These are phyloP conservation scores for Aspergillus jensenii DNA, from an alignment of 2,329 filamentous ascomycete species.

Conservation along the genomic window DNA sequence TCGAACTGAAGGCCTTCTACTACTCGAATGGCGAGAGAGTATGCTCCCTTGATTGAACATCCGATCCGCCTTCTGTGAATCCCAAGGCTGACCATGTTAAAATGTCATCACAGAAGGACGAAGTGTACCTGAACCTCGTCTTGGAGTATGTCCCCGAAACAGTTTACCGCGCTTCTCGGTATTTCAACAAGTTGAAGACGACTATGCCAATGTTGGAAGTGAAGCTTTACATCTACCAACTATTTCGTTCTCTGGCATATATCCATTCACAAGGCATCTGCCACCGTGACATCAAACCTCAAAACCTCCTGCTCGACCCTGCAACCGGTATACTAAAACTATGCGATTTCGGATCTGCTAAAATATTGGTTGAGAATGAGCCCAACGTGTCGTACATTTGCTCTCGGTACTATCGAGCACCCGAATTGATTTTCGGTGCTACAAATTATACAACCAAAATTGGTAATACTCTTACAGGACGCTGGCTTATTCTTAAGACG, in stretches of 20 bases:
- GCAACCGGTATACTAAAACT: slow-evolving; percentile 90
- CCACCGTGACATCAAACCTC: slow-evolving; percentile 98
- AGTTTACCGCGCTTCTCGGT: slow-evolving; percentile 94
- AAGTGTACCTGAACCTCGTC: slow-evolving; percentile 97
- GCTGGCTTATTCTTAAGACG: neutral
- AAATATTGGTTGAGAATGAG: slow-evolving; percentile 98
- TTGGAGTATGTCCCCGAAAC: slow-evolving; percentile 98
- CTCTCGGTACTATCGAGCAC: slow-evolving; percentile 96
- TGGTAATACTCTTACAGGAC: slow-evolving; percentile 61
- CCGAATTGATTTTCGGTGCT: slow-evolving; percentile 96
- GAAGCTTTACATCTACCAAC: slow-evolving; percentile 99
- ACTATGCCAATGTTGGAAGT: slow-evolving; percentile 99
- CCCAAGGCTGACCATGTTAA: slow-evolving; percentile 8
- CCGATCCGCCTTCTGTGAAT: neutral
- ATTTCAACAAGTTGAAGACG: slow-evolving; percentile 99
- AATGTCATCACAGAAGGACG: slow-evolving; percentile 71
- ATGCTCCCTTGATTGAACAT: slow-evolving; percentile 34
- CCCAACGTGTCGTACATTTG: slow-evolving; percentile 99
- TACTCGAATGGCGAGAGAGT: slow-evolving; percentile 99
- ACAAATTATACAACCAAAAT: slow-evolving; percentile 99
- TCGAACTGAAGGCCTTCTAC: slow-evolving; percentile 98
- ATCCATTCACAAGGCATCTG: slow-evolving; percentile 99
- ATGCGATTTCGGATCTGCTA: slow-evolving; percentile 98
- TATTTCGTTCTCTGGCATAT: slow-evolving; percentile 96
- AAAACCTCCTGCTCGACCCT: slow-evolving; percentile 93